These are phyloP conservation scores for Wolfiporia cocos DNA, from an alignment of 1,284 basidiomycete species.

Conservation along the genomic window DNA sequence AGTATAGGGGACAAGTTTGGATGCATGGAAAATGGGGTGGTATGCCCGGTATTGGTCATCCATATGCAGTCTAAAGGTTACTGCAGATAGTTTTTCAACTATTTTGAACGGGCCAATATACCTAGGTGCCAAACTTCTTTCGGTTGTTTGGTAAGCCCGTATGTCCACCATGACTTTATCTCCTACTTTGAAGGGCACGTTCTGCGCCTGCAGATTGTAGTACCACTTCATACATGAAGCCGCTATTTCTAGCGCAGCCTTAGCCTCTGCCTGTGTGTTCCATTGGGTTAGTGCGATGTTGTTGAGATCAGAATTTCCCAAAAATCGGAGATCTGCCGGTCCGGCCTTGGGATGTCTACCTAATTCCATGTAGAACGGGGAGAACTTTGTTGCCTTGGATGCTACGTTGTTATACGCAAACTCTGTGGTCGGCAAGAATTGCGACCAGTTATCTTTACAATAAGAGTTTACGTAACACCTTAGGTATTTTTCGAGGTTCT, in stretches of 20 bases:
- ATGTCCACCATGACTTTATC: background rate
- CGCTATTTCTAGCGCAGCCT: background rate
- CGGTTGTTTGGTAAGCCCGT: no score
- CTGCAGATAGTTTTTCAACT: background rate
- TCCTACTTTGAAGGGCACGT: background rate
- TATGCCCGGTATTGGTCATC: no score
- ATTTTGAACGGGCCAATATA: background rate
- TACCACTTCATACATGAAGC: background rate
- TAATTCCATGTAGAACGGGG: background rate
- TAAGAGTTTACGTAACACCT: constrained; percentile 28
- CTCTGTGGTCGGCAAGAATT: background rate
- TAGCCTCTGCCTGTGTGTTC: background rate
- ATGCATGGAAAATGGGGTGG: background rate
- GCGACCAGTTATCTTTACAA: constrained; percentile 11
- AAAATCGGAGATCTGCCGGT: no score
- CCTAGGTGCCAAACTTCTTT: background rate
- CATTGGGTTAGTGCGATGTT: background rate
- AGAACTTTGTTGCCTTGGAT: background rate
- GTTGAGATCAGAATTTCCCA: no score
- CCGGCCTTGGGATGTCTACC: background rate
- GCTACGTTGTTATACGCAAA: background rate
- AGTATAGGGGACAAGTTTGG: background rate
- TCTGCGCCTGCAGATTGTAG: background rate
- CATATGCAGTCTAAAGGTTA: background rate
- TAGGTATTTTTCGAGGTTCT: constrained; percentile 33